These are phyloP conservation scores for Sporisorium graminicola DNA, from an alignment of 1,284 basidiomycete species.

Conservation along the genomic window DNA sequence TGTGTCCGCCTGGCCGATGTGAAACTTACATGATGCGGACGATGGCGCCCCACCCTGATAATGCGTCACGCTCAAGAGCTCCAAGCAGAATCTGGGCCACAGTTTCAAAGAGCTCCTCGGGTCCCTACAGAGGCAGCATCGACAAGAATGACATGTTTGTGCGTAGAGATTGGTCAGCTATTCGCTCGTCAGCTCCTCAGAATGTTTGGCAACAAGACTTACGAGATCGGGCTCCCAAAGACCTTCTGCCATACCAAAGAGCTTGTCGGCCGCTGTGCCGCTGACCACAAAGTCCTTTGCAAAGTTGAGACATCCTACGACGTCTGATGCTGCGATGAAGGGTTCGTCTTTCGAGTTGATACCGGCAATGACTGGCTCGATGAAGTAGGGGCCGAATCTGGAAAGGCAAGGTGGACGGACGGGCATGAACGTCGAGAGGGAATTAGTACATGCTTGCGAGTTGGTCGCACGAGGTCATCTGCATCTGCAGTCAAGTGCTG, in stretches of 20 bases:
- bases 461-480: background rate
- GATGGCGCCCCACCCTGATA: slow-evolving; percentile 94
- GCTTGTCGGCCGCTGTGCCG: slow-evolving; percentile 89
- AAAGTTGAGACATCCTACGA: slow-evolving; percentile 95
- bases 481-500: background rate
- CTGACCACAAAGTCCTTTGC: slow-evolving; percentile 97
- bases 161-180: background rate
- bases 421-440: background rate
- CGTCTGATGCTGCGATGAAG: slow-evolving; percentile 95
- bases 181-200: background rate
- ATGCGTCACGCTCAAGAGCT: slow-evolving; percentile 94
- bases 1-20: background rate
- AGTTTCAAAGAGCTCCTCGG: slow-evolving; percentile 98
- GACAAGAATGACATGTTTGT: background rate
- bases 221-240: slow-evolving; percentile 96
- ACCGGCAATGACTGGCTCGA: slow-evolving; percentile 96
- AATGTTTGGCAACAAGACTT: slow-evolving; percentile 38
- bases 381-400: slow-evolving; percentile 93
- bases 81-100: slow-evolving; percentile 96
- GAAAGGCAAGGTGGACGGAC: background rate
- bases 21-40: slow-evolving; percentile 92
- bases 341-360: slow-evolving; percentile 83
- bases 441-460: background rate
- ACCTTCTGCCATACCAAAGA: slow-evolving; percentile 97
- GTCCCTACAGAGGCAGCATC: slow-evolving; percentile 72